Evolutionary conservation across 2,329 filamentous ascomycete species (phyloP), one percentile per base, ranked within the genome.

Genomic region (Botrytis deweyae): DNA sequence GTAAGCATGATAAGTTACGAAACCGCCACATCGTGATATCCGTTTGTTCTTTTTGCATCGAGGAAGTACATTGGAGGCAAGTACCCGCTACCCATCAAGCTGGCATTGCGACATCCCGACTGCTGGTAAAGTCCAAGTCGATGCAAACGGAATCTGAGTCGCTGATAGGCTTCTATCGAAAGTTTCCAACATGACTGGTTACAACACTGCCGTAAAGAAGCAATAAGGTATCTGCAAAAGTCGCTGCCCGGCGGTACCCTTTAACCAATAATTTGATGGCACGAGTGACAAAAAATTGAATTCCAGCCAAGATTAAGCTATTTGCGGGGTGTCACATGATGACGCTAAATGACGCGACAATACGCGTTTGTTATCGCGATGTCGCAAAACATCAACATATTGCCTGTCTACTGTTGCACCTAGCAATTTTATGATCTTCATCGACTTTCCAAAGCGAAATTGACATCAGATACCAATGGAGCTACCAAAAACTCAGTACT

Each of bases 381-480:
- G 6, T 42, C 49, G n/a, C 38, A 58, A 69, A 58, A 40, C 8
- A 36, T 33, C 49, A 3, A 69, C 55, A 42, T 44, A 58, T 69
- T 44, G 66, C 55, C 52, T 52, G 25, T 33, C 38, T 69, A 58
- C 66, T 25, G 33, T n/a, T 58, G 22, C n/a, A 14, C 9, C 12
- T 44, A 42, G 29, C 7, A n/a, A 38, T 52, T 18, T 63, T 44
- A 18, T 9, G 20, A 40, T 38, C n/a, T 20, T 58, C 46, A 16
- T n/a, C 46, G 36, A 58, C 18, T 25, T 20, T 58, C 25, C 29
- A 42, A 25, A 69, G 10, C 44, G 44, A 38, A 40, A 20, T n/a
- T 14, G 38, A 29, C 66, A 33, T 69, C 38, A 12, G 33, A 78
- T 73, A 74, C 76, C 74, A 77, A 80, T 81, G 77, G 78, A 76